Evolutionary conservation across 768 basidiomycete species (phyloP), one percentile per base, ranked within the genome.

Genomic region (Tephrocybe sp.): DNA sequence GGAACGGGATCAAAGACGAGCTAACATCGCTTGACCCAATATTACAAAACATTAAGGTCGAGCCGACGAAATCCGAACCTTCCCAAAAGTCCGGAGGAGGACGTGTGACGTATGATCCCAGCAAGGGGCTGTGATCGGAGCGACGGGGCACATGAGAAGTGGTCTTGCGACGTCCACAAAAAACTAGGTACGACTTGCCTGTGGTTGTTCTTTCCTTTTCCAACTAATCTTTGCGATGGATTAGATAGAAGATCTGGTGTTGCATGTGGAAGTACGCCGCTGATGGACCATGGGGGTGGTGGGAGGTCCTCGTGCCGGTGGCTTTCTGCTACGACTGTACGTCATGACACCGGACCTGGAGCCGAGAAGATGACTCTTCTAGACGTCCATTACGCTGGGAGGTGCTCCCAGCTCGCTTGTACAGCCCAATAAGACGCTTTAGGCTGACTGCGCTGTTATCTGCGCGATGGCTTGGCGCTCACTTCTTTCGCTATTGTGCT

Each of bases 1-100:
- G 91, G 52, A 84, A 84, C 43, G 81, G 83, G 12, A 93, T 94
- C 65, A 86, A 80, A 66, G 88, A 90, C 50, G 91, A 94, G 67
- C 72, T 94, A 32, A 83, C 86, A 15, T 88, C 88, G 21, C 76
- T 93, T 39, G 89, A 91, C 67, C 90, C 90, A 23, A 64, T 91
- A 28, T 72, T 93, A 47, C 74, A 85, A 37, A 88, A 86, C 57
- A 74, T 82, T 40, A 68, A 60, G 24, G 42, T 51, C 5, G 53
- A 52, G 10, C 51, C 45, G 14, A 18, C 39, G 5, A 47, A 25
- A 33, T 51, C 34, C 15, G 55, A 45, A 4, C 9, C 33, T 24
- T 51, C 40, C 15, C 23, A 25, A 24, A 52, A 39, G 42, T 11
- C 28, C 33, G 43, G 40, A 18, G 43, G 44, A 41, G 45, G 49